Percentiles rank a stretch among this genome's conserved stretches.
phyloP scores from a whole-genome alignment of 805 yeast genomes.

The Suhomyces prunicola region DNA sequence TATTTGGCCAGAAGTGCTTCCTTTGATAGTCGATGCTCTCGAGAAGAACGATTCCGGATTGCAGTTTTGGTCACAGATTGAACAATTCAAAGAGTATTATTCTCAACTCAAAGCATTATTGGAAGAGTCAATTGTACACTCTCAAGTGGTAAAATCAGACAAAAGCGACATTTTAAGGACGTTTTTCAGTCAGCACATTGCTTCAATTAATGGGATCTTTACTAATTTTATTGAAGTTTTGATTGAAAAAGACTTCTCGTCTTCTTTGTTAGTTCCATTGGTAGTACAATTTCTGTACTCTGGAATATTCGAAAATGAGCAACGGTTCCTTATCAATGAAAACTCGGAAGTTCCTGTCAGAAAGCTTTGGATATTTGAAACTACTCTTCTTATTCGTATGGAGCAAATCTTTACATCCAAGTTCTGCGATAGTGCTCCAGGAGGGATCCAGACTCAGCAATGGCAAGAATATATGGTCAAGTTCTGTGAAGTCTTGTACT shows the following conservation, averaged over 20 bases:
- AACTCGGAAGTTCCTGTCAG: conserved; percentile 21
- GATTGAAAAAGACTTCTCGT: conserved; percentile 14
- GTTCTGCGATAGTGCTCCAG: conserved; percentile 4
- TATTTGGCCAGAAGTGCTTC: conserved; percentile 35
- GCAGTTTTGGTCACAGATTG: conserved; percentile 34
- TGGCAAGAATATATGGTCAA: conserved; percentile 20
- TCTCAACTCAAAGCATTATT: conserved; percentile 11
- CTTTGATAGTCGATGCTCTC: conserved; percentile 29
- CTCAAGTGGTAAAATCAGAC: conserved; percentile 5
- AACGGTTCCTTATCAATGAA: conserved; percentile 25
- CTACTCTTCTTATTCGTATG: conserved; percentile 34
- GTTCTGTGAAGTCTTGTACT: conserved; percentile 32
- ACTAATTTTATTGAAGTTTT: conserved; percentile 24
- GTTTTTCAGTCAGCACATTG: conserved; percentile 24
- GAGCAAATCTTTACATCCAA: conserved; percentile 40
- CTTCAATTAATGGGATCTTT: conserved; percentile 24
- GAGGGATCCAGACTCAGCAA: conserved; percentile 13
- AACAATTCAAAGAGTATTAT: neutral
- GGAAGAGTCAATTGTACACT: conserved; percentile 7
- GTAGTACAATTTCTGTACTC: conserved; percentile 27
- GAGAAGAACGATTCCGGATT: conserved; percentile 45
- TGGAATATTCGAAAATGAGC: conserved; percentile 40
- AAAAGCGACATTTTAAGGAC: conserved; percentile 14
- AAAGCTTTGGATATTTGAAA: conserved; percentile 49
- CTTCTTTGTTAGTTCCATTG: conserved; percentile 16